Evolutionary conservation across 1,284 basidiomycete species (phyloP).

Genomic region (Lentinula novae-zelandiae): DNA sequence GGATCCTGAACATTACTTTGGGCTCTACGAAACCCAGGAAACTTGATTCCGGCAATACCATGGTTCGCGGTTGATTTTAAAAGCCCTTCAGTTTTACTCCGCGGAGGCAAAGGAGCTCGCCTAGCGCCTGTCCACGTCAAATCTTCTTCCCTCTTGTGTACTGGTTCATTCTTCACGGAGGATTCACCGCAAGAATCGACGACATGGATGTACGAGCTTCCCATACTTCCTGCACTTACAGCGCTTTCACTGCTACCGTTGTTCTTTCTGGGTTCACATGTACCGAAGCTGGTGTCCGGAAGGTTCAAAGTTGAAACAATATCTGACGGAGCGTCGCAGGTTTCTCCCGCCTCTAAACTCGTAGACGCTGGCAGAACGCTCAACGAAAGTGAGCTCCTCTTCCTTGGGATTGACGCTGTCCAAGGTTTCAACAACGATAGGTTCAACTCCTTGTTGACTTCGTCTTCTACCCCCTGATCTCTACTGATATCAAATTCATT

Average conservation of each 20-base stretch:
- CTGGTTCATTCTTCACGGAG: neutral
- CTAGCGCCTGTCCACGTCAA: neutral
- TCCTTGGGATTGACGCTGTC: conserved; percentile 4
- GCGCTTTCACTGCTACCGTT: conserved; percentile 2
- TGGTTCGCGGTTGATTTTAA: neutral
- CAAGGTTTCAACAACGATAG: conserved; percentile 4
- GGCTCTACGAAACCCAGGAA: conserved; percentile 1
- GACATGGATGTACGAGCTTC: conserved; percentile 6
- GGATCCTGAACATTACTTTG: neutral
- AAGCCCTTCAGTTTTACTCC: neutral
- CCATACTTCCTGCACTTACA: conserved; percentile 4
- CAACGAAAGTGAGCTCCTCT: conserved; percentile 6
- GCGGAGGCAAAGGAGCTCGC: neutral
- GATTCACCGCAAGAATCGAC: neutral
- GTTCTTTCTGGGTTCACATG: neutral
- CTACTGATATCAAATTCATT: neutral
- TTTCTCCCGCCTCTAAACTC: neutral
- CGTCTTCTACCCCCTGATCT: neutral
- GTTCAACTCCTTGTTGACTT: neutral
- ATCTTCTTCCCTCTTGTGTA: neutral
- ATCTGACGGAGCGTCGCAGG: neutral
- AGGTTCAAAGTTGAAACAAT: too few species aligned
- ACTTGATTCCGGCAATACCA: neutral
- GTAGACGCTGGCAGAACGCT: neutral
- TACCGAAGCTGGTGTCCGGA: neutral